phyloP scores from a whole-genome alignment of 495 filamentous ascomycete genomes.

The Neurospora sp. region DNA sequence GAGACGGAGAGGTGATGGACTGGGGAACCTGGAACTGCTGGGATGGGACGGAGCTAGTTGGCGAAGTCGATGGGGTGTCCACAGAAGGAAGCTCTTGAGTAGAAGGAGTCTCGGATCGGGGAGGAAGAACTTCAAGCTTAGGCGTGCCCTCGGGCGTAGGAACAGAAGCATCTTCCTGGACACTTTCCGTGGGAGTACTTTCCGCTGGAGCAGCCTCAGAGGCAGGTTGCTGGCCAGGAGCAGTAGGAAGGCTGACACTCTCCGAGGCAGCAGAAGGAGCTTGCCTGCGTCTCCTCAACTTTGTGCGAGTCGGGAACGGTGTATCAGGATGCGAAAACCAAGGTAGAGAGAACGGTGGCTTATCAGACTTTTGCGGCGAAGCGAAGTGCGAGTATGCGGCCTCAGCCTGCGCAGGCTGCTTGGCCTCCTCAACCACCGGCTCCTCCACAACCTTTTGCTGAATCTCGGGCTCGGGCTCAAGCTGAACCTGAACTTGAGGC shows the following conservation, averaged over 20 bases:
- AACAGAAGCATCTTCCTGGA: constrained; percentile 12
- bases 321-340: constrained; percentile 68
- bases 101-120: constrained; percentile 54
- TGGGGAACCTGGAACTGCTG: constrained; percentile 31
- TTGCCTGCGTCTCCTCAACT: constrained; percentile 26
- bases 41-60: constrained; percentile 59
- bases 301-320: constrained; percentile 50
- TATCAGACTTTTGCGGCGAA: constrained; percentile 36
- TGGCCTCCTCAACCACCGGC: background rate
- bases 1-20: constrained; percentile 15
- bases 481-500: constrained; percentile 3
- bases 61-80: constrained; percentile 51
- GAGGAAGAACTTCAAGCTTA: constrained; percentile 3
- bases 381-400: constrained; percentile 3
- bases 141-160: constrained; percentile 18
- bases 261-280: constrained; percentile 2
- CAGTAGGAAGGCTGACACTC: constrained; percentile 1
- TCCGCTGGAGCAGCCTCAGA: background rate
- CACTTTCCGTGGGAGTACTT: background rate
- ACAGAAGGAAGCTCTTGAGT: constrained; percentile 60
- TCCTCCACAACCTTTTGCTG: constrained; percentile 6
- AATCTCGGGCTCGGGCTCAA: background rate
- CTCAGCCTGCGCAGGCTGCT: background rate
- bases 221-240: background rate
- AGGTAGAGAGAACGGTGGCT: constrained; percentile 58